Evolutionary conservation across 2,329 filamentous ascomycete genomes (phyloP).

Genomic region (Curvularia verruculosa): DNA sequence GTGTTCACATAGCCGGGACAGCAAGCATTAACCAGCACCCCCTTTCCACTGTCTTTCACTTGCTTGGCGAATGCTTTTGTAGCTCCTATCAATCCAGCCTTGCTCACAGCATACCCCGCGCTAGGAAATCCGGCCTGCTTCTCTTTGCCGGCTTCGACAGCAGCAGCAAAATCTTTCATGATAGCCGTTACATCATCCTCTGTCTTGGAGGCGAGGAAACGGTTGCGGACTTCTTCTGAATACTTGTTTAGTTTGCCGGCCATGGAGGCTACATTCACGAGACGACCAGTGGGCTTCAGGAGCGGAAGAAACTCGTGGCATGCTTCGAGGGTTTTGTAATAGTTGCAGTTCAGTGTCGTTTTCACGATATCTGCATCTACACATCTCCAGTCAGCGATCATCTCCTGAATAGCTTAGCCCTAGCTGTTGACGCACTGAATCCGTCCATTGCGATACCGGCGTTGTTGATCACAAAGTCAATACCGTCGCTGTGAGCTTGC

Average conservation of each 20-base stretch:
- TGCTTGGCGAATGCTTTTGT: constrained; percentile 49
- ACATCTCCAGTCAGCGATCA: neutral
- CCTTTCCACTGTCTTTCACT: constrained; percentile 42
- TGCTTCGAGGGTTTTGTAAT: constrained; percentile 58
- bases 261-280: constrained; percentile 58
- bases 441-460: constrained; percentile 57
- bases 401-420: neutral
- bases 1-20: constrained; percentile 56
- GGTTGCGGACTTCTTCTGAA: constrained; percentile 50
- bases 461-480: constrained; percentile 63
- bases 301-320: constrained; percentile 55
- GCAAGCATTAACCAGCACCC: constrained; percentile 49
- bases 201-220: constrained; percentile 52
- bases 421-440: constrained; percentile 45
- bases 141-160: constrained; percentile 55
- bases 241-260: constrained; percentile 56
- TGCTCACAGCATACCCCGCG: constrained; percentile 57
- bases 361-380: constrained; percentile 55
- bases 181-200: constrained; percentile 54
- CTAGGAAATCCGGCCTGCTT: constrained; percentile 58
- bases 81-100: constrained; percentile 53
- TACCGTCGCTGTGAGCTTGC: constrained; percentile 54
- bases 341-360: constrained; percentile 59
- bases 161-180: constrained; percentile 58
- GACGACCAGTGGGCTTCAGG: constrained; percentile 52